Conservation (phyloP, 768 basidiomycete species). For the Xerocomellus dryophilus region DNA sequence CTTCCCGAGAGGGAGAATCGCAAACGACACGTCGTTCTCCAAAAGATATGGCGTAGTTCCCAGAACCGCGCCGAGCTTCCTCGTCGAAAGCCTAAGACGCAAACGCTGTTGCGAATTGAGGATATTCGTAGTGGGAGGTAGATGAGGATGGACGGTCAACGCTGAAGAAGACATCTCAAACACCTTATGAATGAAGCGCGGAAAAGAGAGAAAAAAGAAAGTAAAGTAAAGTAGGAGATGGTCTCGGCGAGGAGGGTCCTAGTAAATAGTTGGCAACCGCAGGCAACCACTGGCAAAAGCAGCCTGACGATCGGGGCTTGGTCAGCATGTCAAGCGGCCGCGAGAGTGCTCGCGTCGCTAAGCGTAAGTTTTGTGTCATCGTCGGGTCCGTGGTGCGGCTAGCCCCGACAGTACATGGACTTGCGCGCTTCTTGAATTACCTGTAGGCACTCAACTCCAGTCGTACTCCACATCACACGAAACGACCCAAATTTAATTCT, state of each 20-base stretch:
- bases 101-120: slow-evolving; percentile 32
- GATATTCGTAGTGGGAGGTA: slow-evolving; percentile 35
- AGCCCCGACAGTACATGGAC: too few relatives aligned
- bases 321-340: too few relatives aligned
- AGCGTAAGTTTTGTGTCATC: too few relatives aligned
- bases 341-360: too few relatives aligned
- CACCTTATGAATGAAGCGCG: not conserved
- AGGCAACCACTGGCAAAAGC: too few relatives aligned
- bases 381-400: too few relatives aligned
- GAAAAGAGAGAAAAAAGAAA: not conserved
- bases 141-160: slow-evolving; percentile 19
- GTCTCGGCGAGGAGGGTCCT: not conserved
- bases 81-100: slow-evolving; percentile 37
- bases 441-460: too few relatives aligned
- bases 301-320: too few relatives aligned
- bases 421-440: too few relatives aligned
- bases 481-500: too few relatives aligned
- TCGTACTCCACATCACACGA: too few relatives aligned
- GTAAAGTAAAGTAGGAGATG: not conserved
- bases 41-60: slow-evolving; percentile 37
- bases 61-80: slow-evolving; percentile 36
- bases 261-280: slow-evolving; percentile 3
- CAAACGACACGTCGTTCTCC: slow-evolving; percentile 24
- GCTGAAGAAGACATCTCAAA: slow-evolving; percentile 25
- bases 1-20: slow-evolving; percentile 22